These are phyloP conservation scores for Floccularia luteovirens DNA, from an alignment of 768 basidiomycete species.

Conservation along the genomic window DNA sequence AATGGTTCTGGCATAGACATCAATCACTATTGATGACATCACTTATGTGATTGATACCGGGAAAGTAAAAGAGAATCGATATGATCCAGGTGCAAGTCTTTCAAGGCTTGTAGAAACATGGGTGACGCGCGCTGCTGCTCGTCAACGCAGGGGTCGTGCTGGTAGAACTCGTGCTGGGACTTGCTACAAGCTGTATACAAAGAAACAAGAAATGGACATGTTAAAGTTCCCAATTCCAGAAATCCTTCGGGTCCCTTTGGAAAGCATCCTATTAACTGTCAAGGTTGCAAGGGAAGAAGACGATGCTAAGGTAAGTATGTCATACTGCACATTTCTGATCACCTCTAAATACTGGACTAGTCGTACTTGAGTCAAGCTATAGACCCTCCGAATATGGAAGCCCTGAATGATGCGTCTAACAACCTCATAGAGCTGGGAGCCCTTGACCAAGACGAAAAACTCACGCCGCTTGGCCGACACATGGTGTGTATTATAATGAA, in stretches of 20 bases:
- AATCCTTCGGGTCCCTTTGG: constrained; percentile 81
- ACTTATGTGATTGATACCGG: constrained; percentile 81
- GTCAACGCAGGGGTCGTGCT: constrained; percentile 84
- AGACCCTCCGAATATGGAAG: constrained; percentile 69
- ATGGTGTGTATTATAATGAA: constrained; percentile 35
- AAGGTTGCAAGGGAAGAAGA: constrained; percentile 74
- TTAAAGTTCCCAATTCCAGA: constrained; percentile 74
- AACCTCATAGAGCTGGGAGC: constrained; percentile 76
- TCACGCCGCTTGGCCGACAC: constrained; percentile 81
- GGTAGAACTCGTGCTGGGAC: constrained; percentile 77
- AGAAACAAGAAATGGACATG: constrained; percentile 64
- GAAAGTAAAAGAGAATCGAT: constrained; percentile 78
- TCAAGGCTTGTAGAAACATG: constrained; percentile 75
- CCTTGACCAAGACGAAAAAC: constrained; percentile 46
- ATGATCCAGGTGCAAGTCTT: constrained; percentile 63
- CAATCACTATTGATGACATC: constrained; percentile 87
- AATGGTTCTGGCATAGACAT: constrained; percentile 42
- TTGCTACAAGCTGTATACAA: constrained; percentile 87
- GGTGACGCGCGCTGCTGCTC: constrained; percentile 70
- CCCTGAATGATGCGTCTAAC: constrained; percentile 72
- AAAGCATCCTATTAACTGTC: constrained; percentile 72
- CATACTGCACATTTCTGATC: not conserved
- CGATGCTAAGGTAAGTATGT: constrained; percentile 57
- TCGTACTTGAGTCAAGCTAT: constrained; percentile 67
- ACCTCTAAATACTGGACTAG: constrained; percentile 19